These are phyloP conservation scores for Pyrus communis DNA, from an alignment of 306 rosid genomes.

Conservation along the genomic window DNA sequence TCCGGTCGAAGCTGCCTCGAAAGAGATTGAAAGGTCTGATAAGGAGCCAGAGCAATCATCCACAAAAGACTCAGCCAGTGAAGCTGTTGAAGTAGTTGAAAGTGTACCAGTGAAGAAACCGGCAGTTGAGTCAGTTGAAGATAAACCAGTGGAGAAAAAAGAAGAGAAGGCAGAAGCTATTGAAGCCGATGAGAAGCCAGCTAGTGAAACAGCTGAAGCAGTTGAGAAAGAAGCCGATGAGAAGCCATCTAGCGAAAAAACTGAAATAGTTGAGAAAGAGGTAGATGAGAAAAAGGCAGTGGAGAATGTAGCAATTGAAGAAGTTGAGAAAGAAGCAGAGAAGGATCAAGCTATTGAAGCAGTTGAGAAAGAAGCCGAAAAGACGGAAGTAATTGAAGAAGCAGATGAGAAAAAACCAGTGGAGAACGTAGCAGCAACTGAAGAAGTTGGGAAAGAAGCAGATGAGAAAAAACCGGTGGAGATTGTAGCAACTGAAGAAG, in stretches of 20 bases:
- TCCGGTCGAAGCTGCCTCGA: neutral
- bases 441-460: neutral
- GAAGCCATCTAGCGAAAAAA: neutral
- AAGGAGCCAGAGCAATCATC: neutral
- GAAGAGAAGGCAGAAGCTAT: neutral
- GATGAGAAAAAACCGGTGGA: neutral
- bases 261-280: neutral
- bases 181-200: neutral
- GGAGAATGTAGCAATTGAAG: neutral
- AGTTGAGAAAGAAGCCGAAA: neutral
- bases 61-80: neutral
- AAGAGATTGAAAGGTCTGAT: neutral
- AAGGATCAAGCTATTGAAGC: neutral
- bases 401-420: neutral
- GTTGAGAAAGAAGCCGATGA: neutral
- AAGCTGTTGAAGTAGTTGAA: neutral
- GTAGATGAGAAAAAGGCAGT: neutral
- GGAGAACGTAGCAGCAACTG: neutral
- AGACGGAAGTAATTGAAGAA: neutral
- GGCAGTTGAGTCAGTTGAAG: neutral
- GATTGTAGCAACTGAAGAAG: neutral
- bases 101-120: neutral
- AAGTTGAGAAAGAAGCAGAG: neutral
- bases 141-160: neutral
- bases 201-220: neutral